These are phyloP conservation scores for Candida nanaspora DNA, from an alignment of 805 yeast genomes.

Conservation along the genomic window DNA sequence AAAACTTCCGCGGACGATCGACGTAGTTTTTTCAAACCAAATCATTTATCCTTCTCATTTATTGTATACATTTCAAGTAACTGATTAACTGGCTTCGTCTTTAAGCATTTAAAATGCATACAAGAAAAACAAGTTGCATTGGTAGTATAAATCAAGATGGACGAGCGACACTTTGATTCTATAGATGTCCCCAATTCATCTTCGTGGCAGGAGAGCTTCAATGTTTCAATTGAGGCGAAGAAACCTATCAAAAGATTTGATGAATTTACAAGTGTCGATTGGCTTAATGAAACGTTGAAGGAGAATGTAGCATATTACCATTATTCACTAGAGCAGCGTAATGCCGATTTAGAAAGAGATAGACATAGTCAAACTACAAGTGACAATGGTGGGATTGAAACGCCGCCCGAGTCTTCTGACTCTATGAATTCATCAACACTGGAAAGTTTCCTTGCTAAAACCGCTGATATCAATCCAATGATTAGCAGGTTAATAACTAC, in stretches of 20 bases:
- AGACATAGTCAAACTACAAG: constrained; percentile 1
- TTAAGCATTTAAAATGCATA: no score
- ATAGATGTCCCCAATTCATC: no score
- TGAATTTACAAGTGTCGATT: constrained; percentile 60
- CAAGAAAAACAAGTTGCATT: no score
- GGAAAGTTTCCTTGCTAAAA: constrained; percentile 5
- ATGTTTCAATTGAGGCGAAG: constrained; percentile 7
- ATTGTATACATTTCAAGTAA: no score
- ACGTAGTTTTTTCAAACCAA: no score
- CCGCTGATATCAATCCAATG: constrained; percentile 6
- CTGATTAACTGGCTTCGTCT: no score
- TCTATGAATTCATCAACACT: constrained; percentile 4
- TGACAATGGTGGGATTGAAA: neutral
- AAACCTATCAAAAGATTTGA: constrained; percentile 41
- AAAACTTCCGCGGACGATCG: no score
- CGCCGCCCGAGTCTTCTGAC: constrained; percentile 10
- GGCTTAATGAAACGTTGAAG: constrained; percentile 55
- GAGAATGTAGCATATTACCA: constrained; percentile 29
- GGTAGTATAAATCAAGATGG: no score
- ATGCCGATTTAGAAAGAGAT: constrained; percentile 1
- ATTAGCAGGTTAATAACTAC: constrained; percentile 25
- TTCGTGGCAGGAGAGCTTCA: constrained; percentile 18
- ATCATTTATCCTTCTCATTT: no score
- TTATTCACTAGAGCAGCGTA: constrained; percentile 6
- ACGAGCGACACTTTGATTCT: no score